Evolutionary conservation across 2,329 filamentous ascomycete genomes (phyloP).

Genomic region (Alternaria atra): DNA sequence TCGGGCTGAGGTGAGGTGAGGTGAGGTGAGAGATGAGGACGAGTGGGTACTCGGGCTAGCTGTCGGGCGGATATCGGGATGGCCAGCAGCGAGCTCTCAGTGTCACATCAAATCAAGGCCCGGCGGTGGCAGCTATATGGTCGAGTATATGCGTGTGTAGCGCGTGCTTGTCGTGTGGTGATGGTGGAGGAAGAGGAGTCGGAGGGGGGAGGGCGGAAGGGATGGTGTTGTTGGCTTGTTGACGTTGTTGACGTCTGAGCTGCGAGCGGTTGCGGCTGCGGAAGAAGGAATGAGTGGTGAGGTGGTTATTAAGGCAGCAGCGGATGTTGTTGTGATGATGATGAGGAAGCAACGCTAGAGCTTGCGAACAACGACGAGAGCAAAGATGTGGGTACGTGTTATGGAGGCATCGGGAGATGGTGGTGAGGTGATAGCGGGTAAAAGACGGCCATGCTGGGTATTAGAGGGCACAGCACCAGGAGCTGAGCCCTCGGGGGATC

Average conservation of each 20-base stretch:
- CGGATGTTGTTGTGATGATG: slow-evolving; percentile 10
- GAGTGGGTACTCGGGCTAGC: slow-evolving; percentile 28
- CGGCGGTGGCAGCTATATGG: slow-evolving; percentile 37
- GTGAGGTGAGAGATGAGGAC: slow-evolving; percentile 26
- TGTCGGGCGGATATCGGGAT: slow-evolving; percentile 33
- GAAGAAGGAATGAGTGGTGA: slow-evolving; percentile 43
- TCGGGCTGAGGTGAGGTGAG: slow-evolving; percentile 21
- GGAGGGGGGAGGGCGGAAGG: slow-evolving; percentile 22
- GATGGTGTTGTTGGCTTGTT: slow-evolving; percentile 8
- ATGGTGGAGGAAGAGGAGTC: slow-evolving; percentile 27
- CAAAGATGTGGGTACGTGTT: slow-evolving; percentile 33
- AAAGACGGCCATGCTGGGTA: slow-evolving; percentile 26
- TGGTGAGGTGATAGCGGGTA: slow-evolving; percentile 37
- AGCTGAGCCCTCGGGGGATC: slow-evolving; percentile 16
- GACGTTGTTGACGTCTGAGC: slow-evolving; percentile 32
- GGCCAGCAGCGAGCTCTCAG: slow-evolving; percentile 37
- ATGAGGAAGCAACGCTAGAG: slow-evolving; percentile 33
- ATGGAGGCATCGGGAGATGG: slow-evolving; percentile 41
- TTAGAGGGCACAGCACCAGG: slow-evolving; percentile 21
- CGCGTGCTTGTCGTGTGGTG: slow-evolving; percentile 31
- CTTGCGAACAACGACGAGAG: slow-evolving; percentile 40
- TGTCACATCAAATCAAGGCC: slow-evolving; percentile 48
- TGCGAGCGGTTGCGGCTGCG: slow-evolving; percentile 33
- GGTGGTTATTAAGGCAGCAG: slow-evolving; percentile 31
- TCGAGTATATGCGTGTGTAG: slow-evolving; percentile 44